These are phyloP conservation scores for Aspergillus sp. DNA, from an alignment of 2,329 filamentous ascomycete species.

Conservation along the genomic window DNA sequence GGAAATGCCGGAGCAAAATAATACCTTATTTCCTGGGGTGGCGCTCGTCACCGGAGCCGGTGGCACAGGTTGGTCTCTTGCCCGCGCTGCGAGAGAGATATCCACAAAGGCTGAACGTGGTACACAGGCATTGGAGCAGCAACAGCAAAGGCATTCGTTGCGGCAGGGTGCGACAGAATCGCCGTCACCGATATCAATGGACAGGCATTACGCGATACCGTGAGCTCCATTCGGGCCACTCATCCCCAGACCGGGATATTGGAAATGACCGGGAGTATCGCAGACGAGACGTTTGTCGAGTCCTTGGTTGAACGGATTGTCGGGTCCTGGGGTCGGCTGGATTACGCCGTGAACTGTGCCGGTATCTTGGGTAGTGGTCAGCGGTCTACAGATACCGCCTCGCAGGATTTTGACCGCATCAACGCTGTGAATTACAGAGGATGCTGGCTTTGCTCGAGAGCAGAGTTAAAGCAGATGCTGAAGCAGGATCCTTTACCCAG, in stretches of 20 bases:
- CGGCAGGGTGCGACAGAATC: slow-evolving; percentile 43
- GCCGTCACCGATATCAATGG: slow-evolving; percentile 48
- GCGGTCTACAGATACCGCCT: slow-evolving; percentile 37
- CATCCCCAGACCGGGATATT: slow-evolving; percentile 30
- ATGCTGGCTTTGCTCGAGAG: slow-evolving; percentile 42
- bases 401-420: slow-evolving; percentile 45
- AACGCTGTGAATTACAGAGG: slow-evolving; percentile 50
- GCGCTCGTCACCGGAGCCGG: slow-evolving; percentile 43
- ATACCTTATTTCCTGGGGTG: slow-evolving; percentile 35
- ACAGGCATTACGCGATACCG: slow-evolving; percentile 29
- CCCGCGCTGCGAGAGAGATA: too few relatives aligned
- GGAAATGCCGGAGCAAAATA: slow-evolving; percentile 6
- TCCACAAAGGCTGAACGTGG: background rate
- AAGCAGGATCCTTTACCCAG: slow-evolving; percentile 36
- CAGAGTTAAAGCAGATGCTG: slow-evolving; percentile 41
- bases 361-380: slow-evolving; percentile 34
- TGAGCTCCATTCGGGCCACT: slow-evolving; percentile 18
- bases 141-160: slow-evolving; percentile 44
- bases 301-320: slow-evolving; percentile 23
- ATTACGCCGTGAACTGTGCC: slow-evolving; percentile 52
- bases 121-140: slow-evolving; percentile 48
- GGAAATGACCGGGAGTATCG: slow-evolving; percentile 39
- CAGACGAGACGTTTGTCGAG: slow-evolving; percentile 40
- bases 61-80: slow-evolving; percentile 29
- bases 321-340: slow-evolving; percentile 40